A percentile compares a stretch with the other conserved stretches of the same genome.
Evolutionary conservation across 176 grass and related monocot species (phyloP).

Genomic region (Oryza nivara): DNA sequence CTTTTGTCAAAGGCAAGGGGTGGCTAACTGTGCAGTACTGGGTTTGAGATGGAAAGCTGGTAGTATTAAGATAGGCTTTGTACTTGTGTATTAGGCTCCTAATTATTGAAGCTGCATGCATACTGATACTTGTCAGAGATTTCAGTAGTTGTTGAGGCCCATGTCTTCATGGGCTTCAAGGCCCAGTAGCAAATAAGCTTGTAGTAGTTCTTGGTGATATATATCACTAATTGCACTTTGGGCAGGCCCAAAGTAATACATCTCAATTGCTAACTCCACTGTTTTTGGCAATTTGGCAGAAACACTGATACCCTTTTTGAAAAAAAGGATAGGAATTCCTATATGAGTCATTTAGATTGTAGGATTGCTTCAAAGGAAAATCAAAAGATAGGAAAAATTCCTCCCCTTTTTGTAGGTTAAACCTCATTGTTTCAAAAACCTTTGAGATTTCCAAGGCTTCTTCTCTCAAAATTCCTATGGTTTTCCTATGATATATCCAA

Average conservation of each 20-base stretch:
- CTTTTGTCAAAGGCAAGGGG: constrained; percentile 33
- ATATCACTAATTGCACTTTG: neutral
- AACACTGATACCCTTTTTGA: neutral
- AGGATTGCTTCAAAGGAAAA: too few species aligned
- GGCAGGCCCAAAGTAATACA: neutral
- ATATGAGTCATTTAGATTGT: too few species aligned
- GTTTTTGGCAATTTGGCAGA: neutral
- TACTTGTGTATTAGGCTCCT: neutral
- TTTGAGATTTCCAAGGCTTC: too few species aligned
- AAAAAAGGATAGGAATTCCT: too few species aligned
- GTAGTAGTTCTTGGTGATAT: neutral
- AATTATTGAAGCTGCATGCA: constrained; percentile 1
- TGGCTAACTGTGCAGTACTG: neutral
- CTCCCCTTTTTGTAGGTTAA: too few species aligned
- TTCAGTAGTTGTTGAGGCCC: neutral
- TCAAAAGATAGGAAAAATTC: too few species aligned
- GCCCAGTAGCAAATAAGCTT: neutral
- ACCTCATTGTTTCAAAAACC: too few species aligned
- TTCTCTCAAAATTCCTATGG: too few species aligned
- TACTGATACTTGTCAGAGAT: neutral
- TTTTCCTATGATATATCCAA: too few species aligned
- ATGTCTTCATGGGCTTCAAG: neutral
- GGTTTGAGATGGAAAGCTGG: neutral
- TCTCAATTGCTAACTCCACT: neutral
- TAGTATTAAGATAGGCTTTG: neutral